These are phyloP conservation scores for Castanea sativa DNA, from an alignment of 306 rosid species.

Conservation along the genomic window DNA sequence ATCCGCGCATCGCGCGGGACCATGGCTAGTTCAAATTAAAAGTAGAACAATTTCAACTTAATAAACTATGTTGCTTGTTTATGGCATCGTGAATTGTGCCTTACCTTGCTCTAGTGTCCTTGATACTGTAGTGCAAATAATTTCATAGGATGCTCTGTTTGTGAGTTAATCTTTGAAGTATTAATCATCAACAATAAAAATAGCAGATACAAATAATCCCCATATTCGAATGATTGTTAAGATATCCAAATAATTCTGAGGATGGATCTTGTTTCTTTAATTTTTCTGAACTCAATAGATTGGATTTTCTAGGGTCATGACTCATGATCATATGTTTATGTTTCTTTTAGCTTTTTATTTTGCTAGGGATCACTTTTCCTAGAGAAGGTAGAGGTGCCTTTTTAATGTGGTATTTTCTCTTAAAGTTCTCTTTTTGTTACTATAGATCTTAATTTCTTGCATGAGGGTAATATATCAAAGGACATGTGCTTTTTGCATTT, in stretches of 20 bases:
- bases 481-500: too few species aligned
- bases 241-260: slow-evolving; percentile 71
- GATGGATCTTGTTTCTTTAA: slow-evolving; percentile 33
- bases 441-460: too few species aligned
- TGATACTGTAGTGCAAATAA: slow-evolving; percentile 15
- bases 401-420: too few species aligned
- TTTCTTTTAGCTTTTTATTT: slow-evolving; percentile 26
- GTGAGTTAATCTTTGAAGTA: slow-evolving; percentile 3
- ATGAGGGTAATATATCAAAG: too few species aligned
- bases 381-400: too few species aligned
- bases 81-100: slow-evolving; percentile 9
- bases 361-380: slow-evolving; percentile 36
- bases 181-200: slow-evolving; percentile 19
- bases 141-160: slow-evolving; percentile 12
- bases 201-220: slow-evolving; percentile 76
- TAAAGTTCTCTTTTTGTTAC: too few species aligned
- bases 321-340: slow-evolving; percentile 4
- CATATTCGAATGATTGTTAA: slow-evolving; percentile 63
- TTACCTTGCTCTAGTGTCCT: background rate
- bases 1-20: too few species aligned
- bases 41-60: slow-evolving; percentile 1
- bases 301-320: slow-evolving; percentile 7
- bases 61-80: slow-evolving; percentile 13
- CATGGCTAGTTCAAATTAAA: background rate
- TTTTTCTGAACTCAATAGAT: slow-evolving; percentile 16